Base-by-base conservation (phyloP, 2,329 filamentous ascomycete species). In the Colletotrichum musicola region DNA sequence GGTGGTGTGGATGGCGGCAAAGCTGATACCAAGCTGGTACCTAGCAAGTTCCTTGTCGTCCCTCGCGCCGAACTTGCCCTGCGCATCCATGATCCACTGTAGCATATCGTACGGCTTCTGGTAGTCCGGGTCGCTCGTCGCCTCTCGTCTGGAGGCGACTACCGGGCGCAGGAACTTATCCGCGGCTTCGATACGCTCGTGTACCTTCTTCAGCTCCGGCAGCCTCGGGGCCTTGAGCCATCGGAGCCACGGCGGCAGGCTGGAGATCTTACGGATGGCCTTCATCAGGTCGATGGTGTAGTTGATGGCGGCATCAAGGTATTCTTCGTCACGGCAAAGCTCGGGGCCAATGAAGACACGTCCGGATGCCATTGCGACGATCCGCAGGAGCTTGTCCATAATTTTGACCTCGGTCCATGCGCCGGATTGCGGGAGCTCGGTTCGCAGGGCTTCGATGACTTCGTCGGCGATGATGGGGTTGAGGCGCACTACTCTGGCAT, bases 1-100 rank as follows among this genome's bases (percentile, higher is more conserved):
- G 0, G 84, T 87, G 0, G 85, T 86, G 67, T 86, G 84, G 30
- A 88, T 87, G 2, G 85, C 82, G 0, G 84, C 84, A 60, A 86
- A 83, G 47, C 78, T 81, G 9, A 87, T 71, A 0, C 76, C 74
- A 4, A 86, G 77, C 73, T 86, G 80, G 12, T 82, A 74, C 46
- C 76, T 77, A 3, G 83, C 80, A 14, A 85, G 73, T 46, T 80
- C 76, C 51, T 77, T 75, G 64, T 79, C 76, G 10, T 73, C 74
- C 67, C 74, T 66, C 6, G 74, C 71, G 4, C 72, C 73, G 10
- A 79, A 79, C 72, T 81, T 79, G 2, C 74, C 70, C 27, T 81
- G 76, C 0, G 75, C 74, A 20, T 83, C 79, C 14, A 84, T 75
- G 4, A 85, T 50, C 84, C 84, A 86, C 71, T 85, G 81, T 22